Base-by-base conservation (phyloP, 1,284 basidiomycete genomes). In the Ceratobasidium sp. region DNA sequence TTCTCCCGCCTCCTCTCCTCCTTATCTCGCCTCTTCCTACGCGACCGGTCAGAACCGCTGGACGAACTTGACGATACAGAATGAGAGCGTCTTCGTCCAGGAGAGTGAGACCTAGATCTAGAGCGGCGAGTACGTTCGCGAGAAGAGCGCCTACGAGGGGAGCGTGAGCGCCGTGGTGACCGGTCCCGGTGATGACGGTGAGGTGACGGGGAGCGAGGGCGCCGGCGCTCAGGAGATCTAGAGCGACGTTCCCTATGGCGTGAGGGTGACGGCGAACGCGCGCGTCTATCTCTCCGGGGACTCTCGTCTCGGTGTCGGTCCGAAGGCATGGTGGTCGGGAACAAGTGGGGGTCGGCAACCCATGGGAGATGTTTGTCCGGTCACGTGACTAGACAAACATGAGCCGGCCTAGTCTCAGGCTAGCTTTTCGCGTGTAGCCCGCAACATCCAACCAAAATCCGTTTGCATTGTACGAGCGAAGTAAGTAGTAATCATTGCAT, bases 1-100 rank as follows among this genome's bases (percentile, higher is more conserved):
- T 88, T 88, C 46, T 87, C 87, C 57, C 87, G 85, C 33, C 33
- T 33, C 75, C 87, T 87, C 77, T 85, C 84, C 78, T 86, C 85
- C 80, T 82, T 83, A 74, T 81, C 87, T 44, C 84, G 85, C 69
- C 84, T 85, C 81, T 84, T 87, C 57, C 85, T 84, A 33, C 33
- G 33, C 33, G 33, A 33, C 33, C 33, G 33, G 33, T 33, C 33
- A 64, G 57, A 69, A 38, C 77, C 71, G 26, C 33, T 28, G 23
- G 69, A 71, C 17, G 52, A 44, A 26, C 26, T 44, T 5, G 38
- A 40, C 9, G 69, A 71, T 6, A 40, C 56, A 10, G 56, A 38
- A 17, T n/a, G 56, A 15, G 52, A 56, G 57, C 33, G 56, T 15
- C 69, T 56, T 12, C 46, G 42, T n/a, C 54, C 46, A 10, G 59